These are phyloP conservation scores for Zelopaecilomyces penicillatus DNA, from an alignment of 2,329 filamentous ascomycete species.

Conservation along the genomic window DNA sequence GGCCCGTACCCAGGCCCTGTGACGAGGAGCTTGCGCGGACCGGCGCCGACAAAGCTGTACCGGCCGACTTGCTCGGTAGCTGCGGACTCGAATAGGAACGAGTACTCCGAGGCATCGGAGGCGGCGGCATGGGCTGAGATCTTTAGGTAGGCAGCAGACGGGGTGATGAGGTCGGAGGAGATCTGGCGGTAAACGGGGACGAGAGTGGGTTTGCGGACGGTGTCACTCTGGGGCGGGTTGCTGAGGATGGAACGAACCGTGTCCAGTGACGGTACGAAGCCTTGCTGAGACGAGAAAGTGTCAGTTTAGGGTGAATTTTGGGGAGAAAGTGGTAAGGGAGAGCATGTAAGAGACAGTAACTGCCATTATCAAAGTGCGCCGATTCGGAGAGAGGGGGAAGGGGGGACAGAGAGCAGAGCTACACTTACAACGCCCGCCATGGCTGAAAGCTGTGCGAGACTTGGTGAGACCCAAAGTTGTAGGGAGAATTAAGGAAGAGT, in stretches of 20 bases:
- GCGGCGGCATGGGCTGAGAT: constrained; percentile 59
- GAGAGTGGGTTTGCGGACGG: constrained; percentile 50
- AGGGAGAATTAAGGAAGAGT: too few species aligned
- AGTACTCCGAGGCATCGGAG: constrained; percentile 55
- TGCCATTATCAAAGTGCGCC: too few species aligned
- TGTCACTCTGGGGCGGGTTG: constrained; percentile 22
- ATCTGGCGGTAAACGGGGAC: constrained; percentile 78
- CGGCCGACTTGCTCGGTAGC: constrained; percentile 88
- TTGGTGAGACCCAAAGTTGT: not conserved
- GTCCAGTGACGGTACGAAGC: constrained; percentile 37
- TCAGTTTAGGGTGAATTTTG: constrained; percentile 1
- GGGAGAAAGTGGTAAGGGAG: not conserved
- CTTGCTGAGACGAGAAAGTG: constrained; percentile 21
- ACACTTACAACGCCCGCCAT: constrained; percentile 23
- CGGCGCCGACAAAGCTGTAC: constrained; percentile 90
- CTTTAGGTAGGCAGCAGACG: constrained; percentile 92
- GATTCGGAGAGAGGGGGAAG: not conserved
- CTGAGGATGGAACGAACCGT: constrained; percentile 36
- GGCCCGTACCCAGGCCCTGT: constrained; percentile 83
- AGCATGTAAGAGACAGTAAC: not conserved
- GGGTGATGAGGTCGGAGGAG: constrained; percentile 86
- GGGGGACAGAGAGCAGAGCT: not conserved
- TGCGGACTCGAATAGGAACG: constrained; percentile 93
- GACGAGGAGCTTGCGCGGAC: constrained; percentile 69
- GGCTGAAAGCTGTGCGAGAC: not conserved